A percentile compares a stretch with the other conserved stretches of the same genome.
phyloP scores from a whole-genome alignment of 192 early-diverging fungal genomes.

The Podila horticola region DNA sequence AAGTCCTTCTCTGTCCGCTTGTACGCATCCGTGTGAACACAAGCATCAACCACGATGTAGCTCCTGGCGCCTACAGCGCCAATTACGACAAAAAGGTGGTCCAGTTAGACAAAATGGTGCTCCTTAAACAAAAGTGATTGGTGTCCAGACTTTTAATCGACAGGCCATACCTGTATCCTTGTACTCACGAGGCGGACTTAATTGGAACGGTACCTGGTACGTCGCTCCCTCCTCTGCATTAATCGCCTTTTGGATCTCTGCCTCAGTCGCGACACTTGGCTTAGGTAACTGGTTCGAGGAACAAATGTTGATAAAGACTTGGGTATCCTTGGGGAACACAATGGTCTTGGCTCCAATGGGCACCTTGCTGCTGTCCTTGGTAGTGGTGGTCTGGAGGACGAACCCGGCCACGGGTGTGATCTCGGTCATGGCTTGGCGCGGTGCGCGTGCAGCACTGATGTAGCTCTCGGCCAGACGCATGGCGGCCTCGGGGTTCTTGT shows the following conservation, averaged over 20 bases:
- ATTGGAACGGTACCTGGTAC: constrained; percentile 73
- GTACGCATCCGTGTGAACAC: constrained; percentile 66
- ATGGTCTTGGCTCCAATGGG: constrained; percentile 19
- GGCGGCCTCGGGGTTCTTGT: constrained; percentile 55
- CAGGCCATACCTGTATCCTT: constrained; percentile 57
- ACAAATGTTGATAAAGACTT: constrained; percentile 76
- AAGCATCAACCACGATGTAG: constrained; percentile 75
- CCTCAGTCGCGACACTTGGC: constrained; percentile 62
- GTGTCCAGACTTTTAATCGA: neutral
- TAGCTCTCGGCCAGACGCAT: constrained; percentile 34
- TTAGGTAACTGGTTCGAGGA: constrained; percentile 63
- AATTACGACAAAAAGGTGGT: neutral
- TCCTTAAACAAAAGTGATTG: neutral
- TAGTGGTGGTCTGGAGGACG: constrained; percentile 59
- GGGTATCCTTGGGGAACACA: constrained; percentile 49
- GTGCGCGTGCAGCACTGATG: constrained; percentile 25
- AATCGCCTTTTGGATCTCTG: constrained; percentile 72
- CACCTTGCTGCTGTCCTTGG: constrained; percentile 11
- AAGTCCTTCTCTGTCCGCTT: constrained; percentile 63
- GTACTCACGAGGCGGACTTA: constrained; percentile 63
- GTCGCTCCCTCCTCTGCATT: constrained; percentile 65
- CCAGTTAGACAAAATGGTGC: neutral
- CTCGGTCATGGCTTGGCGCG: constrained; percentile 44
- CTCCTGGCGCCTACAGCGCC: constrained; percentile 41
- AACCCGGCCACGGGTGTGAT: constrained; percentile 64